Percentiles rank a stretch among this genome's conserved stretches.
These are phyloP conservation scores for Fusarium anthophilum DNA, from an alignment of 2,329 filamentous ascomycete species.

Conservation along the genomic window DNA sequence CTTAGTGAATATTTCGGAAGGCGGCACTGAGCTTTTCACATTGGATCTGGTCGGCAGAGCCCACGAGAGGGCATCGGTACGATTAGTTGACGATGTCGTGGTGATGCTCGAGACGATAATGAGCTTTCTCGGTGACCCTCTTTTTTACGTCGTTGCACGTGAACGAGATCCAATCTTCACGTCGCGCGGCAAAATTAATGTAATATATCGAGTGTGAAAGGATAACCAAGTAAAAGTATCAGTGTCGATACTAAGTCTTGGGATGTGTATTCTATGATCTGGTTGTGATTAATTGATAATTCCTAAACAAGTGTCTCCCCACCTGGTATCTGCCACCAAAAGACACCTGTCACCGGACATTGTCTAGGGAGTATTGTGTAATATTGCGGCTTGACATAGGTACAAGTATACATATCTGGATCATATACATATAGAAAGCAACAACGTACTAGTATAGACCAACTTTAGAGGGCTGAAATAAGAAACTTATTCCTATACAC, in stretches of 20 bases:
- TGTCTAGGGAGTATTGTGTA: not conserved
- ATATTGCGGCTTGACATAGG: not conserved
- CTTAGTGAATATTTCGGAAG: conserved; percentile 9
- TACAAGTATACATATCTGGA: not conserved
- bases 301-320: not conserved
- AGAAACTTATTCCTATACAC: too few species aligned
- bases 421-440: not conserved
- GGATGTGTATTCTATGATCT: not conserved
- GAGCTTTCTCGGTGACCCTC: conserved; percentile 9
- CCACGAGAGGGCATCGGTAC: not conserved
- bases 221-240: not conserved
- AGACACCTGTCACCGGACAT: not conserved
- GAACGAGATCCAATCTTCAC: not conserved
- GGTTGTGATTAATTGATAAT: not conserved
- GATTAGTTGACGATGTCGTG: not conserved
- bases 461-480: not conserved
- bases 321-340: not conserved
- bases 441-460: not conserved
- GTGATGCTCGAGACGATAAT: not conserved
- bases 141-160: conserved; percentile 29
- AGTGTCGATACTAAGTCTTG: not conserved
- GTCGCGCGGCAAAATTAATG: not conserved
- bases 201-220: not conserved
- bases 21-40: conserved; percentile 2
- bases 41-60: not conserved